Base-by-base conservation (phyloP, 345 rosid species). In the Lumnitzera littorea region DNA sequence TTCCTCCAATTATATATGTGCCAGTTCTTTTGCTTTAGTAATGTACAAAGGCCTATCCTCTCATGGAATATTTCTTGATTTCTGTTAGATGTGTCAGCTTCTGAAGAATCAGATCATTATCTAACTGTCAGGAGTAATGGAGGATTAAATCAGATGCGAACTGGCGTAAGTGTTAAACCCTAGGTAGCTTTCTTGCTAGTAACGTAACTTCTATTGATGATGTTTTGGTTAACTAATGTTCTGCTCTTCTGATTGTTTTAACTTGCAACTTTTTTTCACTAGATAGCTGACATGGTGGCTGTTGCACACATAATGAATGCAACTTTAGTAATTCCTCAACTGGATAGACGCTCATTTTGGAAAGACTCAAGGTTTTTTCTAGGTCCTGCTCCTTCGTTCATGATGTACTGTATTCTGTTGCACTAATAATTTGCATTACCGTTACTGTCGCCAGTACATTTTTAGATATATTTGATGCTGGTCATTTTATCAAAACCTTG, bases 131-230 rank as follows among this genome's bases (percentile, higher is more conserved):
- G 76, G 82, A 80, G 96, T 78, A 94, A 94, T 65, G 99, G 99
- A 55, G 99, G 99, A 31, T 65, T 94, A 56, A 94, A 94, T 74
- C 99, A 94, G 73, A 94, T 94, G 99, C 96, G 97, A 49, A 84
- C 91, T 43, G 99, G 97, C 74, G 99, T 90, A 84, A 78, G 99
- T 20, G n/a, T 24, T 50, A 53, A 29, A n/a, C 48, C 52, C 50
- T 15, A 50, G 43, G 61, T 51, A 24, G 15, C 47, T 65, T 46
- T 41, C 46, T 50, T 24, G 56, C 31, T 57, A 56, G 60, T 56
- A 16, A 56, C 17, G 24, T 23, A 56, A 2, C 15, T 57, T n/a
- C 20, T 8, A 46, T 57, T 55, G 9, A 13, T 57, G 15, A 24
- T 57, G 27, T 14, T 36, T 9, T 36, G 43, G 10, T 16, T 56